Conservation (phyloP, 176 grass and related monocot species). For the Phoenix roebelenii region DNA sequence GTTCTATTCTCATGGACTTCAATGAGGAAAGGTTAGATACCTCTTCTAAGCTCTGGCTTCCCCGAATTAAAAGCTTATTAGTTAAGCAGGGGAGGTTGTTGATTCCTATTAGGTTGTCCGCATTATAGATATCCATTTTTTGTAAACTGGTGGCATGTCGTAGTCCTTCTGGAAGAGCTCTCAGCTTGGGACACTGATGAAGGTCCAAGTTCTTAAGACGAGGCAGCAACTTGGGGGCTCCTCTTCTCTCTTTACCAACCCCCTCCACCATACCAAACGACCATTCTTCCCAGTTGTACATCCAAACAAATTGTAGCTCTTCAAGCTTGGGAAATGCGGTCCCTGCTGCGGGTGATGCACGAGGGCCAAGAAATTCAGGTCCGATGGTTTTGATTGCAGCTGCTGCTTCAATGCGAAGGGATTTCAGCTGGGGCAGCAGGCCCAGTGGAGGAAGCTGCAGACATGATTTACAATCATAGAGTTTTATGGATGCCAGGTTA, state of each 20-base stretch:
- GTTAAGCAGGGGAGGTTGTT: background rate
- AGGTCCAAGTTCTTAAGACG: background rate
- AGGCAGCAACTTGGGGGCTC: background rate
- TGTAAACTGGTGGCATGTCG: background rate
- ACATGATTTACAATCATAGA: too few relatives aligned
- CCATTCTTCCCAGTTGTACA: conserved; percentile 34
- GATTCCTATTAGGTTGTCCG: background rate
- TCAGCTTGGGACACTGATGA: conserved; percentile 10
- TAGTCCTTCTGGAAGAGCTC: conserved; percentile 7
- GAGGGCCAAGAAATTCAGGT: too few relatives aligned
- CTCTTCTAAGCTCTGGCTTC: conserved; percentile 1
- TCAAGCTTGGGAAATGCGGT: conserved; percentile 25
- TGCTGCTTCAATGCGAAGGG: too few relatives aligned
- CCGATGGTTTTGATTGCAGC: too few relatives aligned
- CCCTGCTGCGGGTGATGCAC: background rate
- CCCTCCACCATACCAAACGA: background rate
- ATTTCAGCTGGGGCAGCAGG: too few relatives aligned
- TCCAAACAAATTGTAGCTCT: background rate
- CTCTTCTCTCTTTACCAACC: background rate
- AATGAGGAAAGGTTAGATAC: conserved; percentile 19
- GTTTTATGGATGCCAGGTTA: too few relatives aligned
- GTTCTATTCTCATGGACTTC: background rate
- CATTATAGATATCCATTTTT: background rate
- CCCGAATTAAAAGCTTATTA: background rate
- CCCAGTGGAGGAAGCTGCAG: too few relatives aligned